Base-by-base conservation (phyloP, 164 flowering plant species). In the Taxillus chinensis region DNA sequence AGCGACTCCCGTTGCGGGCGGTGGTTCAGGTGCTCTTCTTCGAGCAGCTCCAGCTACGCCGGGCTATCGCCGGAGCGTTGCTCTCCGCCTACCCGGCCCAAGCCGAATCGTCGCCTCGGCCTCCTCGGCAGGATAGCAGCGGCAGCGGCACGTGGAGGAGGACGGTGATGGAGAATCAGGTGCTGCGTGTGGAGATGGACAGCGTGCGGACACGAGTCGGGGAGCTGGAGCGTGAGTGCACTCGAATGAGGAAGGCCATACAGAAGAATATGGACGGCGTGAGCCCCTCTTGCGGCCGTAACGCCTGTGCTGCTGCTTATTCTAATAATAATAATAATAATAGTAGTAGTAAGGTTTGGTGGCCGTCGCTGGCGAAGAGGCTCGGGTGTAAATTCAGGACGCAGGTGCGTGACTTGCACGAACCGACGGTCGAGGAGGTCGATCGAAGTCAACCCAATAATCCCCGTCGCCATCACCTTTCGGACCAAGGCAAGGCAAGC, bases 21-120 rank as follows among this genome's bases (percentile, higher is more conserved):
- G 87, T 91, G 40, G 95, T 93, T 5, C 99, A 93, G 68, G 97
- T 93, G 16, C 81, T 93, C 13, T 89, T 90, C 74, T 89, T 89
- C 72, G 99, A 90, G 83, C 99, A 91, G 78, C 79, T 90, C 14
- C 96, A 93, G 79, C 90, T 93, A 59, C 91, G 97, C 10, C 90
- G 84, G 50, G 97, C 92, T 17, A 88, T 93, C 7, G 86, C 96
- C 43, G 95, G 90, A n/a, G 73, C 86, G 3, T 71, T 90, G 17
- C 52, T 92, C 42, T 70, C 89, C 5, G 72, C 78, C 6, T 89
- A 83, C 39, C 64, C 53, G 15, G 68, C 49, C 55, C 67, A 41
- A 8, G 64, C 5, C 3, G 73, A 13, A 46, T 70, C 55, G 43
- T 8, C 62, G 64, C 5, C 41, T 8, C 45, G 67, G 5, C 62